Evolutionary conservation across 2,329 filamentous ascomycete genomes (phyloP), one percentile per base, ranked within the genome.

Genomic region (Alternaria conjuncta): DNA sequence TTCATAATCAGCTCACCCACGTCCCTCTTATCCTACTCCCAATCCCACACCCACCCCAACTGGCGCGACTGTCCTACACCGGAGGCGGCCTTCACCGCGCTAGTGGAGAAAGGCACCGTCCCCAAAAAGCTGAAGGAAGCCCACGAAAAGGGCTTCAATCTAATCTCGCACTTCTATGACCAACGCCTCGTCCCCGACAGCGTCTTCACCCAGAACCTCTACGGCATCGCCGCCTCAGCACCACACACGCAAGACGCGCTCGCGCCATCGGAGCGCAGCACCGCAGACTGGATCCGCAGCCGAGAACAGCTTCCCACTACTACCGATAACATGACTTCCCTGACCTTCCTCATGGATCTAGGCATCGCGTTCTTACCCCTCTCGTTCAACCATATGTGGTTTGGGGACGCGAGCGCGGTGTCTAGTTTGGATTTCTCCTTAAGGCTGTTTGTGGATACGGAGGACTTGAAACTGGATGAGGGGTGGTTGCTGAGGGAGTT

Each of bases 371-470:
- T 86, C 41, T 32, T 82, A 1, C 83, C 84, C 0, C 65, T 86
- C 54, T 75, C 73, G 1, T 83, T 84, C 55, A 79, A 73, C 55
- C 77, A 83, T 10, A 68, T 79, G 74, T 83, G 78, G 67, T 76
- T 86, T 41, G 79, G 82, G 2, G 83, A 86, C 41, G 77, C 77
- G 0, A 78, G 67, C 7, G 83, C 84, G 3, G 84, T 81, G 55
- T 82, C 81, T 3, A 82, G 79, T 10, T 68, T 86, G n/a, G 85
- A 87, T 65, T 86, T 86, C 70, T 81, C 85, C 4, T 60, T 87
- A 60, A 75, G 85, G 0, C 23, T 66, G 84, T 7, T 83, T 84
- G 62, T 72, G 71, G 1, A 78, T 75, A 57, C 44, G 18, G 41
- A 85, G 45, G 76, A 84, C 55, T 9, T 85, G 59, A 66, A 69